Conservation (phyloP, 179 eudicot species). For the Beta macrorhiza region DNA sequence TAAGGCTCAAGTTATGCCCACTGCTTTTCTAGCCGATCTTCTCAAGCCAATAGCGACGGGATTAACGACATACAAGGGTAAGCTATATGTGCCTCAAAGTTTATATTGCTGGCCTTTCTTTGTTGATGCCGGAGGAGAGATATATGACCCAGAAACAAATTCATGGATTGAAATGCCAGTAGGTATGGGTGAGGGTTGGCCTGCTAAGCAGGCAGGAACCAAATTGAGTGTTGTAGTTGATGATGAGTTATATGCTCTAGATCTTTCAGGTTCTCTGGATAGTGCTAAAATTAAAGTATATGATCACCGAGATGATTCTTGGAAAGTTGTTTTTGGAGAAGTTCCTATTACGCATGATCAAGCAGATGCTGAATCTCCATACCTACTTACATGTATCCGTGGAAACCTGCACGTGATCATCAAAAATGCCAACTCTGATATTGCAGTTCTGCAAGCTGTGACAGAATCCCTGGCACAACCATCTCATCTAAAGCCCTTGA, state of each 20-base stretch:
- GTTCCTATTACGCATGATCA: conserved; percentile 60
- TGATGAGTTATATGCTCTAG: conserved; percentile 74
- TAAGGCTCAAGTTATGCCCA: conserved; percentile 78
- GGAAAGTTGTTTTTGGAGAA: conserved; percentile 70
- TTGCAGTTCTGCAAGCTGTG: conserved; percentile 62
- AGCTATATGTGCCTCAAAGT: conserved; percentile 88
- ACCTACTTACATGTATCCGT: conserved; percentile 68
- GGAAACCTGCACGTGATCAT: conserved; percentile 84
- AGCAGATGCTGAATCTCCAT: conserved; percentile 75
- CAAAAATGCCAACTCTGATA: conserved; percentile 54
- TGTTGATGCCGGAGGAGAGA: conserved; percentile 99
- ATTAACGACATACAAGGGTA: conserved; percentile 75
- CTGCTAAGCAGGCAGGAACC: conserved; percentile 95
- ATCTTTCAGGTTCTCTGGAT: conserved; percentile 64
- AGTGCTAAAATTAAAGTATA: conserved; percentile 73
- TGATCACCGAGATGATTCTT: conserved; percentile 64
- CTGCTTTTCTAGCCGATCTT: conserved; percentile 76
- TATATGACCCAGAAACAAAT: conserved; percentile 80
- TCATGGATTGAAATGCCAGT: conserved; percentile 87
- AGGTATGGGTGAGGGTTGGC: conserved; percentile 99
- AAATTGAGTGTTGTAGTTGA: conserved; percentile 76
- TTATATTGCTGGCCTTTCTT: conserved; percentile 96
- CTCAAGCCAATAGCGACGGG: conserved; percentile 98
- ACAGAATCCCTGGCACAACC: conserved; percentile 23
- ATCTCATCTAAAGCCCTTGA: conserved; percentile 24